phyloP scores from a whole-genome alignment of 805 yeast species.

The Kuraishia piskuri region DNA sequence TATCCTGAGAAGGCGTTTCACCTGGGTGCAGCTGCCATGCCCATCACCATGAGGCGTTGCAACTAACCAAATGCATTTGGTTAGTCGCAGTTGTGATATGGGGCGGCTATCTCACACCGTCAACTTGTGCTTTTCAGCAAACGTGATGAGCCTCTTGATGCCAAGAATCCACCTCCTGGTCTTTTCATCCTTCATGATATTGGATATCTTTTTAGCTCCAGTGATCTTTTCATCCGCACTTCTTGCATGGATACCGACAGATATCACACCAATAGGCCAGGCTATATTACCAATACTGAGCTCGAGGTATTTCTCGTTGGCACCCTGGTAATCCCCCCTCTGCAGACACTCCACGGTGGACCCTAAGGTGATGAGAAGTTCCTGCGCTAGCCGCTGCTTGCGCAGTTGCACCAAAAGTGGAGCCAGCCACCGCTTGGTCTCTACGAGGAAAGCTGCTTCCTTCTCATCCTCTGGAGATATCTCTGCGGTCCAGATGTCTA shows the following conservation, averaged over 20 bases:
- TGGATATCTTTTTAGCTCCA: conserved; percentile 40
- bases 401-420: conserved; percentile 50
- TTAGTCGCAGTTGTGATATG: too few species aligned
- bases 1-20: background rate
- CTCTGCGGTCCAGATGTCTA: conserved; percentile 28
- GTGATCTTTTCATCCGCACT: conserved; percentile 52
- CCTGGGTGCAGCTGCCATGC: too few species aligned
- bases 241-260: conserved; percentile 74
- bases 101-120: too few species aligned
- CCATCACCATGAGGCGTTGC: too few species aligned
- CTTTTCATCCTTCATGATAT: conserved; percentile 70
- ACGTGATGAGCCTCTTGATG: conserved; percentile 65
- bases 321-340: conserved; percentile 34
- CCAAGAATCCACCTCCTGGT: conserved; percentile 74
- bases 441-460: conserved; percentile 24
- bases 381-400: conserved; percentile 25
- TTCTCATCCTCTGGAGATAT: conserved; percentile 5
- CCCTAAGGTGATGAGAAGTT: conserved; percentile 43
- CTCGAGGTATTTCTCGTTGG: conserved; percentile 63
- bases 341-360: conserved; percentile 60
- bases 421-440: conserved; percentile 39
- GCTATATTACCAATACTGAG: conserved; percentile 82
- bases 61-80: too few species aligned
- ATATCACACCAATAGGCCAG: conserved; percentile 85
- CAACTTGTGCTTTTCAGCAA: conserved; percentile 23